Conservation (phyloP, 768 basidiomycete species). For the Kwoniella pini region DNA sequence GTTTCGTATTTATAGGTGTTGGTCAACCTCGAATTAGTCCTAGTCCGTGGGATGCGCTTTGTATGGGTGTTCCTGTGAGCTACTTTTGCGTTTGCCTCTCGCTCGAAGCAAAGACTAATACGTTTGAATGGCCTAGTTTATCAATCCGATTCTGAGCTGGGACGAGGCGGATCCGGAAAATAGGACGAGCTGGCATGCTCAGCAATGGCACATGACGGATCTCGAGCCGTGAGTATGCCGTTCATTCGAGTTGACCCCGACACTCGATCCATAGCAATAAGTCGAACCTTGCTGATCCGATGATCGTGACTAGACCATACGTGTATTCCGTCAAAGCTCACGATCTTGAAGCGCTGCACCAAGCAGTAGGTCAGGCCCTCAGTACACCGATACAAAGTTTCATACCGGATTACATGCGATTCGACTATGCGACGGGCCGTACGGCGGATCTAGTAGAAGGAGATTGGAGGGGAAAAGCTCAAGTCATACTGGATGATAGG, state of each 20-base stretch:
- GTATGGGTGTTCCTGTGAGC: constrained; percentile 48
- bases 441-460: constrained; percentile 35
- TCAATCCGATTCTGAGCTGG: constrained; percentile 47
- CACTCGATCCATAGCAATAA: no score
- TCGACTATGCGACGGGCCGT: constrained; percentile 24
- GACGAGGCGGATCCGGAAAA: constrained; percentile 39
- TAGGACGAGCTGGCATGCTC: constrained; percentile 39
- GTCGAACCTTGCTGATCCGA: neutral
- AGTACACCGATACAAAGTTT: constrained; percentile 35
- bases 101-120: neutral
- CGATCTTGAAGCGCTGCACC: constrained; percentile 26
- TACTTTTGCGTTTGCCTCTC: neutral
- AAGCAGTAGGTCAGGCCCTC: constrained; percentile 30
- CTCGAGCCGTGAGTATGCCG: constrained; percentile 45
- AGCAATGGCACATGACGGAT: constrained; percentile 50
- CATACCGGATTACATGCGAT: constrained; percentile 44
- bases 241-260: no score
- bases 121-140: constrained; percentile 26
- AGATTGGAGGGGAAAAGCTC: constrained; percentile 37
- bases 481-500: constrained; percentile 29
- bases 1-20: constrained; percentile 40
- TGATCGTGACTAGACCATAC: constrained; percentile 32
- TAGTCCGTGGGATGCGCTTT: constrained; percentile 47
- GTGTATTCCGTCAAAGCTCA: constrained; percentile 44
- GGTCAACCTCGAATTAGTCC: constrained; percentile 44